Conservation (phyloP, 306 rosid genomes). For the Acacia acuminata region DNA sequence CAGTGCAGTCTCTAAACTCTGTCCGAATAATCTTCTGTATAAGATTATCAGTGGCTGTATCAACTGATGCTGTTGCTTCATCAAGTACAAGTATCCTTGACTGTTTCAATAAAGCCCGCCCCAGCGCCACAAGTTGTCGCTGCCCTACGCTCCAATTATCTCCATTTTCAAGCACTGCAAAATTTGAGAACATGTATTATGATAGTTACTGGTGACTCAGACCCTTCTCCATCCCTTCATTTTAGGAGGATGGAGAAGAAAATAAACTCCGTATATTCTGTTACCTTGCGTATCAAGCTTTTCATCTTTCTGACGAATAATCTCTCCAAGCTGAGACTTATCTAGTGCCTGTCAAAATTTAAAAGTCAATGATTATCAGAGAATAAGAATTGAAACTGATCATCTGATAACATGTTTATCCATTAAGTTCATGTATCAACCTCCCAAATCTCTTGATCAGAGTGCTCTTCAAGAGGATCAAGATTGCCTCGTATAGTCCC, state of each 20-base stretch:
- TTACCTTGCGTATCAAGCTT: constrained; percentile 89
- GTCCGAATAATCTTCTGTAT: constrained; percentile 91
- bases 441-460: constrained; percentile 93
- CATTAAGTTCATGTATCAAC: constrained; percentile 39
- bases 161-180: constrained; percentile 96
- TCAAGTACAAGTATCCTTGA: constrained; percentile 93
- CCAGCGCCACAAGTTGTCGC: constrained; percentile 92
- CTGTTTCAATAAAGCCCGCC: constrained; percentile 93
- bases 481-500: constrained; percentile 92
- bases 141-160: constrained; percentile 99
- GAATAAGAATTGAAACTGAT: not conserved
- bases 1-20: constrained; percentile 89
- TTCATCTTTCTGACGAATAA: constrained; percentile 74
- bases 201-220: constrained; percentile 20
- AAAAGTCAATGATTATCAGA: constrained; percentile 19
- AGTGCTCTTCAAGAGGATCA: constrained; percentile 97
- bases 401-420: not conserved
- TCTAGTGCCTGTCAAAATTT: constrained; percentile 69
- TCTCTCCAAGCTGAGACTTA: constrained; percentile 87
- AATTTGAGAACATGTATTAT: constrained; percentile 27
- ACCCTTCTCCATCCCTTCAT: not conserved
- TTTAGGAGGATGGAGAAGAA: not conserved
- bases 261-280: not conserved
- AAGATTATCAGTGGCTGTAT: constrained; percentile 87
- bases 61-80: constrained; percentile 99